A percentile compares a stretch with the other conserved stretches of the same genome.
phyloP scores from a whole-genome alignment of 2,329 filamentous ascomycete genomes.

The Tolypocladium amazonense region DNA sequence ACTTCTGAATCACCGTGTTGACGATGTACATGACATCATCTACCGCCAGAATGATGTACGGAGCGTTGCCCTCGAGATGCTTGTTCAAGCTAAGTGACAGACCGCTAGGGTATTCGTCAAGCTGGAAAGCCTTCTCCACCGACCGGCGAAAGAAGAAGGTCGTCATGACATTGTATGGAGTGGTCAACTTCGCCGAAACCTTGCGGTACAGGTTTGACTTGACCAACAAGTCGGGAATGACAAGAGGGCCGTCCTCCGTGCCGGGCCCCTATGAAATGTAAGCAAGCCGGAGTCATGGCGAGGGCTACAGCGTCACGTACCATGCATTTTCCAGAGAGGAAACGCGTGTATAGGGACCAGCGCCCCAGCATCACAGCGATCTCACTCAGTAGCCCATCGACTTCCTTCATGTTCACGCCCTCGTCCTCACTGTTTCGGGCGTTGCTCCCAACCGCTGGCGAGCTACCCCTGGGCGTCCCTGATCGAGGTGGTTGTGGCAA shows the following conservation, averaged over 20 bases:
- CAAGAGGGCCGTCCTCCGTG: constrained; percentile 45
- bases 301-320: constrained; percentile 34
- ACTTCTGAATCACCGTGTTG: constrained; percentile 79
- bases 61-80: constrained; percentile 64
- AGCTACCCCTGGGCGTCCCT: constrained; percentile 60
- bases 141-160: constrained; percentile 95
- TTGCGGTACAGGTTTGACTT: constrained; percentile 77
- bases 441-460: constrained; percentile 56
- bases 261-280: constrained; percentile 33
- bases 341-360: constrained; percentile 87
- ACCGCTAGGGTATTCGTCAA: constrained; percentile 78
- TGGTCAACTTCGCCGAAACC: constrained; percentile 59
- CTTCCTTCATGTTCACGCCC: constrained; percentile 90
- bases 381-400: constrained; percentile 79
- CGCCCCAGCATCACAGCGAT: constrained; percentile 84
- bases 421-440: constrained; percentile 71
- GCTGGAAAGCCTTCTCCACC: constrained; percentile 93
- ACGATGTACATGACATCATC: constrained; percentile 99
- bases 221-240: constrained; percentile 61
- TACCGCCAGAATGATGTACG: constrained; percentile 88
- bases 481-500: constrained; percentile 56
- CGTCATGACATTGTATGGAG: constrained; percentile 83
- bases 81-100: constrained; percentile 66
- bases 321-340: constrained; percentile 76
- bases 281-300: constrained; percentile 1